Evolutionary conservation across 169 alveolate species (phyloP), one percentile per base, ranked within the genome.

Genomic region (Ichthyophthirius multifiliis): DNA sequence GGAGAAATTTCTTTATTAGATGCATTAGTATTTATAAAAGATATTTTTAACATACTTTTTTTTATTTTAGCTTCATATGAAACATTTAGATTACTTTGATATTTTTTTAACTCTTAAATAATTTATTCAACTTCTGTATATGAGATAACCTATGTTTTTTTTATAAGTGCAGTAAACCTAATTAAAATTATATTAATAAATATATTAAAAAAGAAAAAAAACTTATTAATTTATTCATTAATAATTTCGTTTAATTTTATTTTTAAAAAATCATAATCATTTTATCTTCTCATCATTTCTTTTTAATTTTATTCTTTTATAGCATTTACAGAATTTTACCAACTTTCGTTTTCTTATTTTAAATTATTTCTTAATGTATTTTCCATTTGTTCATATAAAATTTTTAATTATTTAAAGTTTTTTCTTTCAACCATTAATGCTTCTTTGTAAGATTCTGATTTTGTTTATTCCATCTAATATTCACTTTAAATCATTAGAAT

Each of bases 291-390:
- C 6, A 44, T 67, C 35, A 67, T 41, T 23, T 67, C 77, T 39
- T 27, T 37, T 37, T 67, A 27, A 39, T 67, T 34, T 67, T 31
- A 18, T 39, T 67, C 77, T 16, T 27, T 39, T 2, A 67, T 44
- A 16, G n/a, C 46, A 20, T 34, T 37, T 9, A 39, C 41, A 1
- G 77, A 37, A 16, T 39, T 31, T 39, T 67, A 41, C 77, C 77
- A 67, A 9, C 62, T 67, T 12, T 67, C 77, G 20, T 67, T 67
- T 39, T 67, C 77, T 41, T 67, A 47, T 67, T 41, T 67, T 67
- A 67, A 67, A 5, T 32, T 67, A 39, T 67, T 67, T 41, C 77
- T 67, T 35, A 67, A 39, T 1, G 77, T 27, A 39, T 37, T 9
- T 18, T 67, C 77, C 46, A 67, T 34, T n/a, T 67, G 30, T 67